Evolutionary conservation across 1,284 basidiomycete genomes (phyloP), one percentile per base, ranked within the genome.

Genomic region (Cryptococcus sp.): DNA sequence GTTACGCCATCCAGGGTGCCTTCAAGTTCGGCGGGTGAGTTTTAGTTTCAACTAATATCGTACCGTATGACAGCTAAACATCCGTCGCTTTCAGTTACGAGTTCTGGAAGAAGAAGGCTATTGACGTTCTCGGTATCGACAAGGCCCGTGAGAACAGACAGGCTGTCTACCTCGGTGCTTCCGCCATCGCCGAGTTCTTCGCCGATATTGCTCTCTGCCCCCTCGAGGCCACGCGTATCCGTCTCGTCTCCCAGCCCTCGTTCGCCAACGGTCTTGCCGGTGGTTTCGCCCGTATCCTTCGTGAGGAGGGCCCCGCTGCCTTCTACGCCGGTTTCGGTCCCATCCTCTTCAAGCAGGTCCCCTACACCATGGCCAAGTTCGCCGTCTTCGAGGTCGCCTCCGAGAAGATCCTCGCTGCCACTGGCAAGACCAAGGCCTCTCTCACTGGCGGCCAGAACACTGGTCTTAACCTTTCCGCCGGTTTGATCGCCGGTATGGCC

Each of bases 1-100:
- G 94, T 60, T 97, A 97, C 84, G 90, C 93, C 20, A 84, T 95
- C 68, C 95, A 98, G 82, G 95, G 93, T 75, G 86, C 93, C 83
- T 90, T 93, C 86, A 97, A 97, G 82, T 96, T 91, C 79, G 92
- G 92, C 82, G 89, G 92, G 77, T 75, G 47, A 56, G 70, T 58
- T 5, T 6, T 40, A 19, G n/a, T 30, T 41, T n/a, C 30, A 22
- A 4, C 52, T 25, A 16, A 19, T 54, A 8, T 22, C 7, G n/a
- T 20, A 23, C 47, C 27, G 35, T n/a, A 19, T 23, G 15, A n/a
- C 13, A 38, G 39, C 19, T 41, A 42, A 45, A 19, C 40, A 16
- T 39, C 35, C 22, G 22, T 39, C 10, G 13, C 23, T 50, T 11
- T 58, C 40, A 73, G 78, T 64, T 95, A 96, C 80, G 93, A 95